Base-by-base conservation (phyloP, 2,329 filamentous ascomycete genomes). In the Macrophomina phaseolina region DNA sequence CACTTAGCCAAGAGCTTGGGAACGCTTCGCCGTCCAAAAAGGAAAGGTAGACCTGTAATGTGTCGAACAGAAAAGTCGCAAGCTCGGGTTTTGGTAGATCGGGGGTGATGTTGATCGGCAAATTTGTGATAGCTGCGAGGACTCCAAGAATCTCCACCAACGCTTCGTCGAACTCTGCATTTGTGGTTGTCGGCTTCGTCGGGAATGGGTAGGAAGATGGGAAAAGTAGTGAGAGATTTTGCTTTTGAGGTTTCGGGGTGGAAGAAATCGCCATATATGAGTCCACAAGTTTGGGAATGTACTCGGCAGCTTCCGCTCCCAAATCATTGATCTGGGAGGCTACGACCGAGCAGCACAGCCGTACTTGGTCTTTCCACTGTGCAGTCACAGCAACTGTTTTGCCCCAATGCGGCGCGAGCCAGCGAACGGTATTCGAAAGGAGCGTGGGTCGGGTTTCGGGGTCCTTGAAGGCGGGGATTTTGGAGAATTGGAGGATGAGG, bases 321-420 rank as follows among this genome's bases (percentile, higher is more conserved):
- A 97, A 86, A 70, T 92, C 86, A 48, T 91, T 87, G 66, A 94
- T 86, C 76, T 98, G 92, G 69, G 91, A 93, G 8, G 94, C 92
- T 42, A 99, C 85, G 40, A 99, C 91, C 0, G 94, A 96, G 79
- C 93, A 97, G 79, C 94, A 97, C 16, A 99, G 83, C 16, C 95
- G 91, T 18, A 98, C 91, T 80, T 98, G 95, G 28, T 97, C 93
- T 70, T 90, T 91, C 88, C 93, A 98, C 74, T 97, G 92, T 42
- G 94, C 90, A 2, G 89, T 93, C 9, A 94, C 87, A 34, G 89
- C 83, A 4, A 87, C 85, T 0, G 86, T 87, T 69, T 88, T 87
- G 12, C 94, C 94, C 95, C 95, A 99, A 78, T 98, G 94, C 4
- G 94, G 94, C 12, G 90, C 89, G 67, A 99, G 89, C 95, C 95